Evolutionary conservation across 2,329 filamentous ascomycete genomes (phyloP).

Genomic region (Waltergamsia citrina): DNA sequence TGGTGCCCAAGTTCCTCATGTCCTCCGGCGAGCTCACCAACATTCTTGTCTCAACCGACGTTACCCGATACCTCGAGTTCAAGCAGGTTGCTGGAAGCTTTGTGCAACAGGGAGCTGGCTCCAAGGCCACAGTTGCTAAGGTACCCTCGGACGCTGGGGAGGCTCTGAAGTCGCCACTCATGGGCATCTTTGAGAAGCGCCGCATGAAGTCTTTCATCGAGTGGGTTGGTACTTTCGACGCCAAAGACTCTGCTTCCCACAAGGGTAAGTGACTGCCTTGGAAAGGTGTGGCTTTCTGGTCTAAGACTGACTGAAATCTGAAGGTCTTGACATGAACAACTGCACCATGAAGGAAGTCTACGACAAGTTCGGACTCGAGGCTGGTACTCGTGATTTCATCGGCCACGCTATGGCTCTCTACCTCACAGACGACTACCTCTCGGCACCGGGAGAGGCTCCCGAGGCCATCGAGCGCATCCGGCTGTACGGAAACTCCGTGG

Average conservation of each 20-base stretch:
- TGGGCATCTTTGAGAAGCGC: constrained; percentile 97
- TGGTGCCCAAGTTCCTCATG: constrained; percentile 98
- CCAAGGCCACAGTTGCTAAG: constrained; percentile 89
- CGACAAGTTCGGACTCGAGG: constrained; percentile 92
- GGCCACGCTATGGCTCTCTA: constrained; percentile 98
- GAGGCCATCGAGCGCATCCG: constrained; percentile 88
- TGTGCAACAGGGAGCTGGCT: constrained; percentile 78
- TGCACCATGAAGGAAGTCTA: constrained; percentile 98
- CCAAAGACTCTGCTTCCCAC: constrained; percentile 75
- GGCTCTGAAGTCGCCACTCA: constrained; percentile 83
- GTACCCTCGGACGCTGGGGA: constrained; percentile 89
- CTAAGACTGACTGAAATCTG: not conserved
- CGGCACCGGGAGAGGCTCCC: constrained; percentile 59
- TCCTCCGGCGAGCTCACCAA: constrained; percentile 97
- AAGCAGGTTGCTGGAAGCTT: constrained; percentile 93
- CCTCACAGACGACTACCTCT: constrained; percentile 82
- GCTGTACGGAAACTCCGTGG: constrained; percentile 95
- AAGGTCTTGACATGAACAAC: constrained; percentile 69
- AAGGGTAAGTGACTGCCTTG: constrained; percentile 56
- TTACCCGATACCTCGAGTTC: constrained; percentile 83
- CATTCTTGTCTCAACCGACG: constrained; percentile 93
- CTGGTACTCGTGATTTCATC: constrained; percentile 86
- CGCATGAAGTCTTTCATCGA: constrained; percentile 94
- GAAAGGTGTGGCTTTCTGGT: not conserved
- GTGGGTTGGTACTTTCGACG: constrained; percentile 83